phyloP scores from a whole-genome alignment of 495 filamentous ascomycete genomes.

The Antarctomyces pellizariae region DNA sequence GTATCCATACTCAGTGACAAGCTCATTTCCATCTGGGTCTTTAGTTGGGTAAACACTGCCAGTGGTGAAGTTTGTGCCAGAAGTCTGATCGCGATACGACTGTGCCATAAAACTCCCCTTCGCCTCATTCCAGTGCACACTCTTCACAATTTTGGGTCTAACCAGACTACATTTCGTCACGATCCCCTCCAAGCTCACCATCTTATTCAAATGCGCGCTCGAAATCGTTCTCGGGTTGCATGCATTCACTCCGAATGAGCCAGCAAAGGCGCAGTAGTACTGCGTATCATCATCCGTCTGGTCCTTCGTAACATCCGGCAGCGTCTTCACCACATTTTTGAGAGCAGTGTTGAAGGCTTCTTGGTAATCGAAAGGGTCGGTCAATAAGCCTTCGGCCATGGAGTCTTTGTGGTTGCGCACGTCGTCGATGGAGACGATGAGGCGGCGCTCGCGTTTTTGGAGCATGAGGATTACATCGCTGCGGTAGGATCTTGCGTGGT shows the following conservation, averaged over 20 bases:
- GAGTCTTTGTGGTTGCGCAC: constrained; percentile 75
- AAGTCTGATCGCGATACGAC: constrained; percentile 87
- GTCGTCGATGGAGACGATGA: constrained; percentile 79
- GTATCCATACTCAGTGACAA: constrained; percentile 89
- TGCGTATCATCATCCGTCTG: constrained; percentile 27
- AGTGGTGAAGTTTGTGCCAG: constrained; percentile 72
- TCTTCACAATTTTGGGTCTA: constrained; percentile 88
- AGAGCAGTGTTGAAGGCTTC: constrained; percentile 75
- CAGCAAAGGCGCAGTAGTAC: constrained; percentile 88
- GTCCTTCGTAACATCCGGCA: constrained; percentile 33
- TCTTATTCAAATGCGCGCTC: constrained; percentile 72
- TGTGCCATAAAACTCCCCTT: constrained; percentile 63
- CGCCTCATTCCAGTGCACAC: constrained; percentile 81
- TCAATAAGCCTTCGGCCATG: constrained; percentile 70
- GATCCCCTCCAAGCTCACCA: constrained; percentile 95
- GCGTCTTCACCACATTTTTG: constrained; percentile 60
- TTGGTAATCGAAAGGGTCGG: constrained; percentile 67
- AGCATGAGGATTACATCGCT: constrained; percentile 84
- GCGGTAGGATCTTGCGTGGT: constrained; percentile 48
- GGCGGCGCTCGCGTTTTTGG: constrained; percentile 56
- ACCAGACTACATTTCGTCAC: constrained; percentile 92
- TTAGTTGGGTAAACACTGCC: constrained; percentile 86
- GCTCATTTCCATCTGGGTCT: constrained; percentile 58
- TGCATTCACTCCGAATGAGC: constrained; percentile 82
- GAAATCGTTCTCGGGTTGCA: constrained; percentile 88